Percentiles rank a stretch among this genome's conserved stretches.
These are phyloP conservation scores for Myochromella boudieri DNA, from an alignment of 768 basidiomycete species.

Conservation along the genomic window DNA sequence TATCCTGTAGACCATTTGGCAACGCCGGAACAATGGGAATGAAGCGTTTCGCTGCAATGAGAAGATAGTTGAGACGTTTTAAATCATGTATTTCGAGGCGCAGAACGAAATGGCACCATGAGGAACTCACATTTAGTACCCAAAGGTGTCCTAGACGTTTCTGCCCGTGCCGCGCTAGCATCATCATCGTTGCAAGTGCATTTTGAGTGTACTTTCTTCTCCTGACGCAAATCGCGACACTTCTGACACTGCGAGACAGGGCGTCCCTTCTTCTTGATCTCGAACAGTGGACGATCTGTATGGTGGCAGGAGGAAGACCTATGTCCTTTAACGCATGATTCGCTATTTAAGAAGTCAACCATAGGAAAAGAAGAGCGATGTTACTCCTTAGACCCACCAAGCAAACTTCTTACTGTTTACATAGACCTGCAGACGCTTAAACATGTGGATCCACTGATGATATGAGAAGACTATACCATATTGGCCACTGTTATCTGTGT, in stretches of 20 bases:
- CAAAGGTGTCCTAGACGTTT: conserved; percentile 29
- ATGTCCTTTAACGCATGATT: conserved; percentile 94
- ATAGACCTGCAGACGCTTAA: conserved; percentile 51
- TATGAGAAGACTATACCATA: no score
- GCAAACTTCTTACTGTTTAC: conserved; percentile 77
- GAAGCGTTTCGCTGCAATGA: conserved; percentile 54
- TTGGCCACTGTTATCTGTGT: no score
- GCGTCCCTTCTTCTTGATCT: conserved; percentile 91
- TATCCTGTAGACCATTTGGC: conserved; percentile 73
- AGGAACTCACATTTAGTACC: conserved; percentile 39
- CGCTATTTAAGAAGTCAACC: conserved; percentile 42
- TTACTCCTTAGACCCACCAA: conserved; percentile 49
- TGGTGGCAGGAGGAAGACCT: conserved; percentile 88
- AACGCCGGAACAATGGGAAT: conserved; percentile 71
- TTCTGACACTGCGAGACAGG: conserved; percentile 88
- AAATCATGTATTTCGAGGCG: neutral
- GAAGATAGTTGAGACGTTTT: conserved; percentile 2
- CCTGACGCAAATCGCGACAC: conserved; percentile 81
- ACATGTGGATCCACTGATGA: no score
- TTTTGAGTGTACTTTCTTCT: conserved; percentile 78
- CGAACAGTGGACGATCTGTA: conserved; percentile 85
- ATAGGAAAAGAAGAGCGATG: neutral
- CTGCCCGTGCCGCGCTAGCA: conserved; percentile 26
- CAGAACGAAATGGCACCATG: neutral
- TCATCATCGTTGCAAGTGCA: conserved; percentile 62